A percentile compares a stretch with the other conserved stretches of the same genome.
Evolutionary conservation across 257 asterid genomes (phyloP).

Genomic region (Nicotiana tabacum): DNA sequence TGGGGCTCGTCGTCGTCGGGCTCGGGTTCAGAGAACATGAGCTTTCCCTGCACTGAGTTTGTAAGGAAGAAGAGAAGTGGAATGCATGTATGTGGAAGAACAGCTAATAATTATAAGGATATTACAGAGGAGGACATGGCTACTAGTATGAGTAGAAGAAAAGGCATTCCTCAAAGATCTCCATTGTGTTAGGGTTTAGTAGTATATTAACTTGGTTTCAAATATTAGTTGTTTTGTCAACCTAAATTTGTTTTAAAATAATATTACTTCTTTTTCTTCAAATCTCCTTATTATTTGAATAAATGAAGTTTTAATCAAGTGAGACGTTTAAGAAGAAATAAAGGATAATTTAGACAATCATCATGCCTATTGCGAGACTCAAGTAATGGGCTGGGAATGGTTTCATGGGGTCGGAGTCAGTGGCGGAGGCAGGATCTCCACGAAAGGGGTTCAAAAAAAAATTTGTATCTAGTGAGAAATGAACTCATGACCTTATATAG

Average conservation of each 20-base stretch:
- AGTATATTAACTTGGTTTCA: background rate
- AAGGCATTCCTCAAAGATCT: constrained; percentile 90
- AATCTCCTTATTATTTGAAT: background rate
- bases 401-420: too few species aligned
- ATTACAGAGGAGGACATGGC: constrained; percentile 69
- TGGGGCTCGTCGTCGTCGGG: constrained; percentile 43
- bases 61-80: constrained; percentile 80
- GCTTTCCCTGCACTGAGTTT: constrained; percentile 64
- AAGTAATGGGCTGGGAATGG: too few species aligned
- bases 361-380: too few species aligned
- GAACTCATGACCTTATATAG: too few species aligned
- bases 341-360: background rate
- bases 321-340: too few species aligned
- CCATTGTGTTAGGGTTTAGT: constrained; percentile 61
- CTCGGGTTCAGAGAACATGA: constrained; percentile 66
- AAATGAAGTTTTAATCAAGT: background rate
- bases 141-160: constrained; percentile 81
- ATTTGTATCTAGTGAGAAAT: too few species aligned
- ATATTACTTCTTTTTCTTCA: too few species aligned
- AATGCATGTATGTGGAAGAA: constrained; percentile 56
- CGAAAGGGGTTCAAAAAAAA: too few species aligned
- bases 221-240: background rate
- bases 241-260: background rate
- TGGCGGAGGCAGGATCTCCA: too few species aligned
- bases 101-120: constrained; percentile 26